Evolutionary conservation across 495 filamentous ascomycete species (phyloP), one percentile per base, ranked within the genome.

Genomic region (Wilcoxina mikolae): DNA sequence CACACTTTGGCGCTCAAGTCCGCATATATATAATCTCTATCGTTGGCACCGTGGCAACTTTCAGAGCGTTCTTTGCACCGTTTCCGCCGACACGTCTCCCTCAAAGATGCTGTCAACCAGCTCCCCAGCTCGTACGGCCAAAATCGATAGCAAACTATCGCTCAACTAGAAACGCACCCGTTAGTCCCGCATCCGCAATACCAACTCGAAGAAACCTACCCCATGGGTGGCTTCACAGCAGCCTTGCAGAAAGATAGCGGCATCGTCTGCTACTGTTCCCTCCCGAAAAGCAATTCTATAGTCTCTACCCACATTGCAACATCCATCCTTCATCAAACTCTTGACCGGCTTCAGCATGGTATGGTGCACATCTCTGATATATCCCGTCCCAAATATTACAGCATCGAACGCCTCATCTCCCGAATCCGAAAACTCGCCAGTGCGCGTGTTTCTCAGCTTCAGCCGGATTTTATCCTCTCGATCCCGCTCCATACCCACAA

Each of bases 151-250:
- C 28, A 93, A 69, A 18, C 81, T 85, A 68, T 90, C 86, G 58
- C 83, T 85, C 58, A 90, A 64, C 71, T 83, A 60, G 54, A 53
- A n/a, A 38, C 59, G 55, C 22, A 44, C 33, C 26, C 31, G 58
- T 60, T 51, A 62, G 52, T 7, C 33, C 20, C n/a, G n/a, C n/a
- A 3, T 27, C 22, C 23, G 31, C 33, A 54, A 42, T 41, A 10
- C 44, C 7, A 27, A 31, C 12, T 20, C 23, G 12, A 11, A 29
- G 54, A 27, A 41, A 77, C 81, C 77, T 73, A 87, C 83, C 31
- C 91, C 91, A 66, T 95, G 91, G 25, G 86, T 94, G 55, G 74
- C 78, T 70, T 98, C 87, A 62, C 87, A 91, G 67, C 88, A 95
- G 1, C 91, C 91, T 69, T 95, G 91, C 56, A 98, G 72, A 87